Base-by-base conservation (phyloP, 371 early-diverging fungal species). In the Smittium culicis region DNA sequence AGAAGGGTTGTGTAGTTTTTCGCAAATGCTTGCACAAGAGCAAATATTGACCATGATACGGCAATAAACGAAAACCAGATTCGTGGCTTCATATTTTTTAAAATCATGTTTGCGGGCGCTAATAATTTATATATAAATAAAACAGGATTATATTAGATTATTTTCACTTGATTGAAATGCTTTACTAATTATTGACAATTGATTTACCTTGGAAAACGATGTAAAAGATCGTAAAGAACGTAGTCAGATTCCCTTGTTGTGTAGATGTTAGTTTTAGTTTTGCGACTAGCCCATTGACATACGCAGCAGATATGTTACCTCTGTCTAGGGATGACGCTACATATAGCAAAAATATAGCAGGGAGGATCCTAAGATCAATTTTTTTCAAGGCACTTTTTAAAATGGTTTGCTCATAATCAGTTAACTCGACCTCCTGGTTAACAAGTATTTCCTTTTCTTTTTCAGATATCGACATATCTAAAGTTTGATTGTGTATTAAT, bases 1-100 rank as follows among this genome's bases (percentile, higher is more conserved):
- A 80, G 30, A 24, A 80, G 34, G 28, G 76, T 66, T 0, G 71
- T 73, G 54, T 74, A 80, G 17, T 70, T 72, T n/a, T 73, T 77
- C 35, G 72, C 75, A 35, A 74, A 76, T 0, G 80, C 81, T 70
- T 81, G 65, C 25, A 71, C 72, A 1, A 69, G 71, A 34, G 75
- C 75, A 54, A 76, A 54, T n/a, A 81, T 32, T n/a, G 84, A 83
- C 88, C 88, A 88, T 35, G 72, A 69, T 30, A 85, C 31, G 71
- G 83, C 82, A 28, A 86, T 79, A 24, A 84, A 74, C 1, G 88
- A 83, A 57, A 93, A 83, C 92, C 89, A 87, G 33, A 70, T 66
- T 27, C 80, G 79, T 5, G 90, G 85, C 11, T 84, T 82, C 55
- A 86, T 67, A 1, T 68, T 73, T 61, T 88, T 86, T 25, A 88